phyloP scores from a whole-genome alignment of 2,329 filamentous ascomycete species.

The Aureobasidium musti region DNA sequence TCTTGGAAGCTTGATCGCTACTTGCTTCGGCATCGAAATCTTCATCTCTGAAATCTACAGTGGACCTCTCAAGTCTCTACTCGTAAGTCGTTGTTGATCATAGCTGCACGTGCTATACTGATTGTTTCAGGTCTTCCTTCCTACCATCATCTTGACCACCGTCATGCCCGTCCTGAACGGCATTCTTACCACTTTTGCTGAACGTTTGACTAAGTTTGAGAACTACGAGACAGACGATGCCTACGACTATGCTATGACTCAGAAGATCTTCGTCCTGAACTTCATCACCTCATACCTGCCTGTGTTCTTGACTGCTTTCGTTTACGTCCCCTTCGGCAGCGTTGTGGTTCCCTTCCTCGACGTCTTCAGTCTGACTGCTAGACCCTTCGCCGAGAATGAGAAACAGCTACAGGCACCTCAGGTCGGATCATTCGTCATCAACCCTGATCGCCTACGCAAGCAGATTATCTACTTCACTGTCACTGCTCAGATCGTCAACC shows the following conservation, averaged over 20 bases:
- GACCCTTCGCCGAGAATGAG: constrained; percentile 72
- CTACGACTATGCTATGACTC: constrained; percentile 79
- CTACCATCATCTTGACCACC: constrained; percentile 82
- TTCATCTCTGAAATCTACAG: constrained; percentile 94
- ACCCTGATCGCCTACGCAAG: constrained; percentile 77
- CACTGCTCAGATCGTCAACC: constrained; percentile 86
- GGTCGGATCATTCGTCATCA: constrained; percentile 70
- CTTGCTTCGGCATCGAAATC: constrained; percentile 89
- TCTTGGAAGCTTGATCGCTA: constrained; percentile 78
- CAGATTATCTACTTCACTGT: constrained; percentile 97
- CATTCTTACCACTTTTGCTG: constrained; percentile 74
- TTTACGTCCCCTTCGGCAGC: constrained; percentile 89
- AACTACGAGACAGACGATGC: constrained; percentile 90
- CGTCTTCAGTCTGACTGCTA: constrained; percentile 73
- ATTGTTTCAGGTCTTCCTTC: constrained; percentile 64
- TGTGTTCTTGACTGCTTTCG: constrained; percentile 87
- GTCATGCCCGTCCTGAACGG: constrained; percentile 76
- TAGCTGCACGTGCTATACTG: constrained; percentile 49
- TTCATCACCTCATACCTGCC: constrained; percentile 95
- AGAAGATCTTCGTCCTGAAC: constrained; percentile 94
- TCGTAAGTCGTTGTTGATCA: constrained; percentile 59
- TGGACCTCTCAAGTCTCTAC: constrained; percentile 79
- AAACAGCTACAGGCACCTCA: constrained; percentile 62
- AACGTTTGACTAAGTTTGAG: constrained; percentile 75
- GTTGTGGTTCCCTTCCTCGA: constrained; percentile 83